A percentile compares a stretch with the other conserved stretches of the same genome.
phyloP scores from a whole-genome alignment of 106 monocot species.

The Acanthochlamys bracteata region DNA sequence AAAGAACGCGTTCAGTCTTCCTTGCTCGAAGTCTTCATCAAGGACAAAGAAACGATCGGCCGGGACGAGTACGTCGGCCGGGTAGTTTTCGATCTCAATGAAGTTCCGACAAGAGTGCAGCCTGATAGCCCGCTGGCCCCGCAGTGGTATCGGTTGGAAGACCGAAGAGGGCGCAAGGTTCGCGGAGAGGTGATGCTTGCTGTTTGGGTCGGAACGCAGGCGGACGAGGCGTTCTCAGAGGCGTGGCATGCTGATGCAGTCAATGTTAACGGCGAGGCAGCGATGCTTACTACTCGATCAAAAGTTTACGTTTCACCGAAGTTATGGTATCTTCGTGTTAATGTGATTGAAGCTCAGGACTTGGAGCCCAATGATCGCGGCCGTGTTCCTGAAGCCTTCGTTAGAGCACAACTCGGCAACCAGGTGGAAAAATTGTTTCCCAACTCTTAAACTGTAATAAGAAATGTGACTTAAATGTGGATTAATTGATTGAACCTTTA shows the following conservation, averaged over 20 bases:
- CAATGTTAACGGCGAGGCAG: conserved; percentile 37
- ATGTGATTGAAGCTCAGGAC: conserved; percentile 51
- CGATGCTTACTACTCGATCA: conserved; percentile 26
- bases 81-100: conserved; percentile 75
- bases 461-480: neutral
- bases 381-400: neutral
- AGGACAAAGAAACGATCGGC: conserved; percentile 63
- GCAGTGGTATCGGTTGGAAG: conserved; percentile 89
- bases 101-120: conserved; percentile 78
- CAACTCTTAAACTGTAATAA: no score
- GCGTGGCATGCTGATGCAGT: conserved; percentile 81
- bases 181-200: conserved; percentile 73
- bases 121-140: conserved; percentile 86
- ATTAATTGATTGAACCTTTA: neutral
- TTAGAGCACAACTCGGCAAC: conserved; percentile 24
- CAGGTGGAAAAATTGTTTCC: conserved; percentile 6
- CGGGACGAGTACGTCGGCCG: conserved; percentile 78
- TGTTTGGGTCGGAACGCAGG: conserved; percentile 72
- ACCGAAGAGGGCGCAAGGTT: conserved; percentile 54
- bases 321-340: conserved; percentile 44
- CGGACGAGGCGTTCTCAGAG: conserved; percentile 68
- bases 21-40: conserved; percentile 60
- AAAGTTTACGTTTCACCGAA: conserved; percentile 51
- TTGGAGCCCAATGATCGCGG: conserved; percentile 5
- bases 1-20: conserved; percentile 79